phyloP scores from a whole-genome alignment of 164 flowering plant species.

The Chloranthus sessilifolius region DNA sequence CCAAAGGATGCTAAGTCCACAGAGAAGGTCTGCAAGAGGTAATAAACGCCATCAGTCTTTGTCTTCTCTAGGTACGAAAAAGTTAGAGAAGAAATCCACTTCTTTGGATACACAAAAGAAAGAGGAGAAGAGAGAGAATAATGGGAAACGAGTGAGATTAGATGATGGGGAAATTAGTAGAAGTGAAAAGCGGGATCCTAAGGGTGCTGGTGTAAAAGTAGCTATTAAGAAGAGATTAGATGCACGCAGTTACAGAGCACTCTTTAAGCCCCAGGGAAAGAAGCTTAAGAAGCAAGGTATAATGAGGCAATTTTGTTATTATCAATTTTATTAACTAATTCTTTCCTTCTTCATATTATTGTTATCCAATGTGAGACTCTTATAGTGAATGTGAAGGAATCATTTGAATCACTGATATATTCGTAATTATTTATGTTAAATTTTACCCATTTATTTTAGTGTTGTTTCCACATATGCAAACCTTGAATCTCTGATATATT shows the following conservation, averaged over 20 bases:
- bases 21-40: slow-evolving; percentile 43
- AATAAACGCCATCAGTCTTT: slow-evolving; percentile 23
- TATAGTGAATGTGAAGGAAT: no score
- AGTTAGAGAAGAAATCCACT: slow-evolving; percentile 22
- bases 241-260: slow-evolving; percentile 40
- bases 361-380: background rate
- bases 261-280: slow-evolving; percentile 13
- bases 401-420: no score
- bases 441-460: no score
- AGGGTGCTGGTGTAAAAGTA: background rate
- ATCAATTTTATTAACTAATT: background rate
- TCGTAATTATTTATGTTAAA: no score
- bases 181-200: slow-evolving; percentile 12
- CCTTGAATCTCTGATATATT: no score
- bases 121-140: slow-evolving; percentile 24
- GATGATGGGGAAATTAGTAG: slow-evolving; percentile 17
- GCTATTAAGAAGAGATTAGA: slow-evolving; percentile 24
- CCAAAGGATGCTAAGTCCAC: slow-evolving; percentile 28
- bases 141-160: slow-evolving; percentile 15
- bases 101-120: slow-evolving; percentile 19
- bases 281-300: slow-evolving; percentile 29
- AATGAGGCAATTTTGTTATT: background rate
- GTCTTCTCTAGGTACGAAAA: slow-evolving; percentile 35
- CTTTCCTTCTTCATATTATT: background rate
- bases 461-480: no score